Conservation (phyloP, 306 rosid species). For the Trifolium pratense region DNA sequence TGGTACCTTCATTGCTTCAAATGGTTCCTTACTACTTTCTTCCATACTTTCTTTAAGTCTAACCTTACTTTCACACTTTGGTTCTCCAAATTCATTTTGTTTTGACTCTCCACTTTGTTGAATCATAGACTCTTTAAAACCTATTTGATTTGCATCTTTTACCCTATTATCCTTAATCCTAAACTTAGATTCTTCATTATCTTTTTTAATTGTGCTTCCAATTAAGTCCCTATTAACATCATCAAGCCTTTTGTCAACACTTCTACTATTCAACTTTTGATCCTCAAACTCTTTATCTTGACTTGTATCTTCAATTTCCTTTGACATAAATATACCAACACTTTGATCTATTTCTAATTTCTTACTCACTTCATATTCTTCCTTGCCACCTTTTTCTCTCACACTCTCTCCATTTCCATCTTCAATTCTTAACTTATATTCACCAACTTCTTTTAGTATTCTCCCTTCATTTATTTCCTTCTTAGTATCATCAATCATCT, state of each 20-base stretch:
- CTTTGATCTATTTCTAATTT: slow-evolving; percentile 4
- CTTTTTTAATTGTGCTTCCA: neutral
- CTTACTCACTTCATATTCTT: slow-evolving; percentile 22
- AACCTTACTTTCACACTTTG: slow-evolving; percentile 23
- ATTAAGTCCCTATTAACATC: neutral
- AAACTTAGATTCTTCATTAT: slow-evolving; percentile 14
- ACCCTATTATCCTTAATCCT: neutral
- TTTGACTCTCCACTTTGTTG: slow-evolving; percentile 25
- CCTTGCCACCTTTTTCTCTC: neutral
- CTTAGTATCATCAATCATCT: neutral
- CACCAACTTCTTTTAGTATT: slow-evolving; percentile 1
- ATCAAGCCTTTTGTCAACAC: slow-evolving; percentile 2
- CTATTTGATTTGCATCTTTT: slow-evolving; percentile 3
- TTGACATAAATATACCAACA: neutral
- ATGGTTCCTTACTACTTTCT: slow-evolving; percentile 28
- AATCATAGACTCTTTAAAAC: slow-evolving; percentile 23
- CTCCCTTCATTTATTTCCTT: slow-evolving; percentile 17
- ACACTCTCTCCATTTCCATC: neutral
- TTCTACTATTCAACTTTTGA: neutral
- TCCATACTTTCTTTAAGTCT: neutral
- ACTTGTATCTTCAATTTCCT: slow-evolving; percentile 9
- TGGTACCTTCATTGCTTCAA: slow-evolving; percentile 18
- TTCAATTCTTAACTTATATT: slow-evolving; percentile 27
- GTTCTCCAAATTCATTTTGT: slow-evolving; percentile 23
- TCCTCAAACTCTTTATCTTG: slow-evolving; percentile 16